These are phyloP conservation scores for Phytomonas sp. DNA, from an alignment of 208 protist species.

Conservation along the genomic window DNA sequence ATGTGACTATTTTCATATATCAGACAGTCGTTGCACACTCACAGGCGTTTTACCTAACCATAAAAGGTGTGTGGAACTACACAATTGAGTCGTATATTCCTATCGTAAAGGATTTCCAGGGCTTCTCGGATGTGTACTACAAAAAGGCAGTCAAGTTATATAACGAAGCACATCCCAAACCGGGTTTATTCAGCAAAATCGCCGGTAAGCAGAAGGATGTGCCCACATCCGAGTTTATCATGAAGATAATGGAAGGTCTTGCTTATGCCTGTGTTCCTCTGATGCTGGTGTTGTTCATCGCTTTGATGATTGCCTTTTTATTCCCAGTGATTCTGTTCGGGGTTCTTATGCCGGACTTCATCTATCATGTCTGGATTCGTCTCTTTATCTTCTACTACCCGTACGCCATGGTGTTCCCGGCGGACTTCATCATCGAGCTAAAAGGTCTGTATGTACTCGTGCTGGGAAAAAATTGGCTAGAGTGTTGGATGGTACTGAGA, in stretches of 20 bases:
- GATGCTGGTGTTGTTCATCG: constrained; percentile 14
- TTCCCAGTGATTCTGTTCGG: constrained; percentile 27
- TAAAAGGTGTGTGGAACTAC: constrained; percentile 22
- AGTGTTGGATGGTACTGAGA: constrained; percentile 11
- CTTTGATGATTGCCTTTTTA: constrained; percentile 22
- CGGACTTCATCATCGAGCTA: constrained; percentile 20
- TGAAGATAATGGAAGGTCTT: constrained; percentile 14
- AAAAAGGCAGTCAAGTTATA: constrained; percentile 16
- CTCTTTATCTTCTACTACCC: constrained; percentile 59
- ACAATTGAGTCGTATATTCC: constrained; percentile 20
- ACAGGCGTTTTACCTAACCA: constrained; percentile 15
- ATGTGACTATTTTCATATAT: constrained; percentile 17
- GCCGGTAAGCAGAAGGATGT: constrained; percentile 8
- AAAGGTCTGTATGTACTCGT: constrained; percentile 15
- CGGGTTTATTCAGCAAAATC: constrained; percentile 5
- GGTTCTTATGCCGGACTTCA: constrained; percentile 24
- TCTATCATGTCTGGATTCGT: constrained; percentile 57
- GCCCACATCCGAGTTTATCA: constrained; percentile 12
- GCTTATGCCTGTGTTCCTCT: constrained; percentile 30
- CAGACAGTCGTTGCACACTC: constrained; percentile 18
- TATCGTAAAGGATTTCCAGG: not conserved
- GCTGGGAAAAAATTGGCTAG: constrained; percentile 21
- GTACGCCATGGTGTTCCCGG: constrained; percentile 30
- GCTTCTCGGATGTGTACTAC: constrained; percentile 9
- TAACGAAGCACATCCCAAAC: constrained; percentile 12